Evolutionary conservation across 768 basidiomycete species (phyloP).

Genomic region (Mycena alexandri): DNA sequence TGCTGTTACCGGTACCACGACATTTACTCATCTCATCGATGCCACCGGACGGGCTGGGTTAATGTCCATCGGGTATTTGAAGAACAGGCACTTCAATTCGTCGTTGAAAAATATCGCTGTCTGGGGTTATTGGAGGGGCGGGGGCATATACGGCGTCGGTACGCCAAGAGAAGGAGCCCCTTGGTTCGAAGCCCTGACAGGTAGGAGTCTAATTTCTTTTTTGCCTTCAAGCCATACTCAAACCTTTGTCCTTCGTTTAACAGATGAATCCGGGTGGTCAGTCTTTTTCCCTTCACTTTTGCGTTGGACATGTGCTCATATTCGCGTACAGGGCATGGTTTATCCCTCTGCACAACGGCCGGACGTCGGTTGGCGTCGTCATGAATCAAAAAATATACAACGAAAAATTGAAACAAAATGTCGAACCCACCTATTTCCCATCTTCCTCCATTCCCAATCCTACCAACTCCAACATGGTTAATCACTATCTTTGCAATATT

Average conservation of each 20-base stretch:
- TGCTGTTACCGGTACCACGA: constrained; percentile 60
- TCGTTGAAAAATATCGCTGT: constrained; percentile 80
- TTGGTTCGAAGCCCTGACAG: constrained; percentile 80
- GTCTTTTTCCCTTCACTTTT: constrained; percentile 5
- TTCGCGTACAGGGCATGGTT: constrained; percentile 64
- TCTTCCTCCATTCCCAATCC: constrained; percentile 43
- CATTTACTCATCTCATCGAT: constrained; percentile 78
- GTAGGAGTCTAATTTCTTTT: constrained; percentile 48
- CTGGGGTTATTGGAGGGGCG: constrained; percentile 82
- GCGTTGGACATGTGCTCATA: constrained; percentile 1
- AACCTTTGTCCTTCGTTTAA: constrained; percentile 7
- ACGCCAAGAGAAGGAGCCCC: constrained; percentile 68
- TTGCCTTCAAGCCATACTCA: not conserved
- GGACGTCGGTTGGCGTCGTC: constrained; percentile 73
- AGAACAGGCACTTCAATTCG: constrained; percentile 76
- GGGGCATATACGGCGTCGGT: constrained; percentile 63
- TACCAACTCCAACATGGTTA: constrained; percentile 35
- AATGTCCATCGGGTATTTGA: constrained; percentile 76
- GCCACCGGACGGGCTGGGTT: constrained; percentile 81
- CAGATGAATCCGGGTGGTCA: constrained; percentile 73
- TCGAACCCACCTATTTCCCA: constrained; percentile 47
- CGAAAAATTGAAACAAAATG: constrained; percentile 44
- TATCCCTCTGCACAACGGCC: constrained; percentile 75
- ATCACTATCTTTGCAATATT: constrained; percentile 44
- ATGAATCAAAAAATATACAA: constrained; percentile 67